A percentile compares a stretch with the other conserved stretches of the same genome.
These are phyloP conservation scores for Hymenoscyphus infarciens DNA, from an alignment of 2,329 filamentous ascomycete species.

Conservation along the genomic window DNA sequence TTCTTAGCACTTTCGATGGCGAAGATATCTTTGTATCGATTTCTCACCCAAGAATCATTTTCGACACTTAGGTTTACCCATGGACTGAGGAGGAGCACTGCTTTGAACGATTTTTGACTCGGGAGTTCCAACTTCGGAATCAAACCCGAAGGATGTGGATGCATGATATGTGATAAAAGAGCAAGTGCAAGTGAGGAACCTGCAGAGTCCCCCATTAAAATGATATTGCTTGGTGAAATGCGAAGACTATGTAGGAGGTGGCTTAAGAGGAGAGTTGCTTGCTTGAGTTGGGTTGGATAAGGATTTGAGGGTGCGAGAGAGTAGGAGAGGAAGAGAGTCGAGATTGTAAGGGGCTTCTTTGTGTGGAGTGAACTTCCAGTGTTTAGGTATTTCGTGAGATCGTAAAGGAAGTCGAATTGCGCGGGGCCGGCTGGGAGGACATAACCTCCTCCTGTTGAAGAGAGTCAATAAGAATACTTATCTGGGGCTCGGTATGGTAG, in stretches of 20 bases:
- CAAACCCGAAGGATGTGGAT: constrained; percentile 56
- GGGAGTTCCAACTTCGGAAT: constrained; percentile 44
- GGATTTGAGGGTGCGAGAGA: constrained; percentile 45
- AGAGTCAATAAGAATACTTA: not conserved
- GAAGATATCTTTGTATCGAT: constrained; percentile 50
- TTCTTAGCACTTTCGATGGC: constrained; percentile 37
- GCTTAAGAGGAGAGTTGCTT: constrained; percentile 43
- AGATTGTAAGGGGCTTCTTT: constrained; percentile 39
- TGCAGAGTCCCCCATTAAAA: constrained; percentile 51
- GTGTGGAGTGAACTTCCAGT: constrained; percentile 33
- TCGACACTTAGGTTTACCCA: constrained; percentile 52
- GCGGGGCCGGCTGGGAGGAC: constrained; percentile 43
- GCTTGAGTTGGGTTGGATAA: constrained; percentile 47
- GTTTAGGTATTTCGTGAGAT: constrained; percentile 30
- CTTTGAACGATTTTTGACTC: constrained; percentile 42
- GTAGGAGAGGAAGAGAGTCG: constrained; percentile 54
- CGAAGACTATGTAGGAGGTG: constrained; percentile 38
- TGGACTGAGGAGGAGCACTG: constrained; percentile 52
- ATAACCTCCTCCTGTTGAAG: constrained; percentile 51
- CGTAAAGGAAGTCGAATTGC: constrained; percentile 43
- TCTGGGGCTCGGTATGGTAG: no score
- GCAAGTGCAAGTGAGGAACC: constrained; percentile 47
- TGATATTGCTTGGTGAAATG: constrained; percentile 36
- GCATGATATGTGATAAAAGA: constrained; percentile 48
- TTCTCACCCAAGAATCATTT: constrained; percentile 41